Conservation (phyloP, 768 basidiomycete species). For the Glaciozyma martinii region DNA sequence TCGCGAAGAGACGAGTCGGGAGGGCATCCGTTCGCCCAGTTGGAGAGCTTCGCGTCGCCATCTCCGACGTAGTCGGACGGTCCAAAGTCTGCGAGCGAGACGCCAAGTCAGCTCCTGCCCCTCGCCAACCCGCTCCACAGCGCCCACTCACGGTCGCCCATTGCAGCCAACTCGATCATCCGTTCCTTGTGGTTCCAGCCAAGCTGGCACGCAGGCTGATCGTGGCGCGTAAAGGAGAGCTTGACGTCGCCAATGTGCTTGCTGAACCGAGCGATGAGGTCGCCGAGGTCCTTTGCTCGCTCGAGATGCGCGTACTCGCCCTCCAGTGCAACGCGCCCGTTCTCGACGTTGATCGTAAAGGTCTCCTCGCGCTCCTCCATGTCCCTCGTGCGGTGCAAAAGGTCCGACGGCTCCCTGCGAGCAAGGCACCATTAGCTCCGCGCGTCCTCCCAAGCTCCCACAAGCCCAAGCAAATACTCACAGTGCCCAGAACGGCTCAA, state of each 20-base stretch:
- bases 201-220: slow-evolving; percentile 34
- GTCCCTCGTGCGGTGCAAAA: slow-evolving; percentile 29
- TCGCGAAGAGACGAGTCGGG: slow-evolving; percentile 34
- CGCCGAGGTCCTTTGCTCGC: slow-evolving; percentile 33
- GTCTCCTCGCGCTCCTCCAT: slow-evolving; percentile 35
- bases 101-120: not conserved
- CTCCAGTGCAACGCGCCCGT: slow-evolving; percentile 22
- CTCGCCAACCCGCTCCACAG: not conserved
- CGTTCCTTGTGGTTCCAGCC: slow-evolving; percentile 32
- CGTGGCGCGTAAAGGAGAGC: slow-evolving; percentile 35
- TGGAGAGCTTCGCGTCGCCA: slow-evolving; percentile 27
- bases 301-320: slow-evolving; percentile 30
- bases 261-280: slow-evolving; percentile 30
- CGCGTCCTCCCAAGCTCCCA: slow-evolving; percentile 74
- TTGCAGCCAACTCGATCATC: slow-evolving; percentile 30
- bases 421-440: slow-evolving; percentile 46
- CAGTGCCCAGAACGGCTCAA: slow-evolving; percentile 79
- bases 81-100: slow-evolving; percentile 23
- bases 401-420: slow-evolving; percentile 31
- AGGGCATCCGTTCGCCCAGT: slow-evolving; percentile 36
- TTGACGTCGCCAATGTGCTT: slow-evolving; percentile 31
- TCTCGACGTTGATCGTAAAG: slow-evolving; percentile 32
- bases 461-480: slow-evolving; percentile 38
- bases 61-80: slow-evolving; percentile 28
- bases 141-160: slow-evolving; percentile 32